Percentiles rank a stretch among this genome's conserved stretches.
phyloP scores from a whole-genome alignment of 2,329 filamentous ascomycete genomes.

The Cladorrhinum sp. region DNA sequence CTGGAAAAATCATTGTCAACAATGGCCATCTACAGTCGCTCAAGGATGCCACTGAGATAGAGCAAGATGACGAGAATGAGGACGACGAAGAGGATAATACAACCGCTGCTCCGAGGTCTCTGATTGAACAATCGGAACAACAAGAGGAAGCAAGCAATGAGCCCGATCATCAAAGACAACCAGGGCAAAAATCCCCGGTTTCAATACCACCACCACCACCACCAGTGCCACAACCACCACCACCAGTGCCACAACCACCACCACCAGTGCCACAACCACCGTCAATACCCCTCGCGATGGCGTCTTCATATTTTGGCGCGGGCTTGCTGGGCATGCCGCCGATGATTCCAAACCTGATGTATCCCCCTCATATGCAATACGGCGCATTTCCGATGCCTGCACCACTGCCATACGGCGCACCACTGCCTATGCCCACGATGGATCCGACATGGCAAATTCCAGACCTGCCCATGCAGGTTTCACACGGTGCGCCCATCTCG shows the following conservation, averaged over 20 bases:
- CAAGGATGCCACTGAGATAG: constrained; percentile 26
- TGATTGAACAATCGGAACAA: constrained; percentile 32
- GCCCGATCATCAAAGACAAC: neutral
- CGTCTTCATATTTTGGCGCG: constrained; percentile 1
- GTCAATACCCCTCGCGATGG: neutral
- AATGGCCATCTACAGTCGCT: constrained; percentile 75
- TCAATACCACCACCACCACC: neutral
- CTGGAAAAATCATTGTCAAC: constrained; percentile 80
- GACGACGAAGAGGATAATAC: constrained; percentile 10
- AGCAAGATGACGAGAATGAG: constrained; percentile 14
- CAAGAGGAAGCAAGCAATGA: constrained; percentile 16
- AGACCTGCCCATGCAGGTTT: constrained; percentile 29
- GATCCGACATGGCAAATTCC: constrained; percentile 41
- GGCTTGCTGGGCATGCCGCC: constrained; percentile 8
- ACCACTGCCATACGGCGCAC: too few species aligned
- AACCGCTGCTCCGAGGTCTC: constrained; percentile 23
- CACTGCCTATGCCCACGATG: constrained; percentile 9
- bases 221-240: neutral
- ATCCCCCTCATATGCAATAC: constrained; percentile 15
- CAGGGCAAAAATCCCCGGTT: neutral
- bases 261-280: too few species aligned
- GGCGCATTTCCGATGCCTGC: neutral
- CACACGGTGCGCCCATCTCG: constrained; percentile 5
- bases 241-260: neutral
- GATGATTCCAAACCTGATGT: constrained; percentile 11